Evolutionary conservation across 2,329 filamentous ascomycete species (phyloP), one percentile per base, ranked within the genome.

Genomic region (Helminthosporium solani): DNA sequence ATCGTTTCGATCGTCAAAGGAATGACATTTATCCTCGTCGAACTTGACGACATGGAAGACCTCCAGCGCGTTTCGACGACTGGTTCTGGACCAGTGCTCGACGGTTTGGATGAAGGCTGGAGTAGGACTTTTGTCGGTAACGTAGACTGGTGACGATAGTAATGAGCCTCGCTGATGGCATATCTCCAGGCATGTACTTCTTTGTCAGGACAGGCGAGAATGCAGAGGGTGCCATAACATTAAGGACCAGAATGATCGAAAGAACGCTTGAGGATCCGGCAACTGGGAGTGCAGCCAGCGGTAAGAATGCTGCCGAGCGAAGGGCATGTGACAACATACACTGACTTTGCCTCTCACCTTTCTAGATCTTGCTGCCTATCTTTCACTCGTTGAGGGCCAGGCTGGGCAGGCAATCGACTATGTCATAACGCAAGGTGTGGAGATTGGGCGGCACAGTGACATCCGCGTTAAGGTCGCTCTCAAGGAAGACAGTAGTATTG

Each of bases 1-100:
- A 54, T 75, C 11, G 70, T 75, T 9, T 74, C 70, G 34, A 73
- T 90, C 36, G 86, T 90, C 28, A 82, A 81, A 35, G 88, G 87
- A 38, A 86, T 91, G 84, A 81, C 81, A 1, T 90, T 90, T 66
- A 69, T 82, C n/a, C 77, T 88, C 25, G 73, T 87, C 12, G 72
- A 80, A 54, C 73, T 94, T 18, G 74, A 80, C 0, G 77, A 75
- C 43, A 67, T 88, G 8, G 81, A 82, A 23, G 75, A 78, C 7
- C 74, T 92, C 15, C 75, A 70, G 4, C 56, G 67, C 11, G 66
- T 75, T 9, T 71, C 75, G 2, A 54, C 68, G 23, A 54, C 56
- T 3, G 58, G 64, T 27, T 55, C 58, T 23, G 61, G 44, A 20
- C 44, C 63, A 11, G 39, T 72, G 11, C 58, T 74, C 33, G 66